Conservation (phyloP, 2,329 filamentous ascomycete species). For the Sclerotinia nivalis region DNA sequence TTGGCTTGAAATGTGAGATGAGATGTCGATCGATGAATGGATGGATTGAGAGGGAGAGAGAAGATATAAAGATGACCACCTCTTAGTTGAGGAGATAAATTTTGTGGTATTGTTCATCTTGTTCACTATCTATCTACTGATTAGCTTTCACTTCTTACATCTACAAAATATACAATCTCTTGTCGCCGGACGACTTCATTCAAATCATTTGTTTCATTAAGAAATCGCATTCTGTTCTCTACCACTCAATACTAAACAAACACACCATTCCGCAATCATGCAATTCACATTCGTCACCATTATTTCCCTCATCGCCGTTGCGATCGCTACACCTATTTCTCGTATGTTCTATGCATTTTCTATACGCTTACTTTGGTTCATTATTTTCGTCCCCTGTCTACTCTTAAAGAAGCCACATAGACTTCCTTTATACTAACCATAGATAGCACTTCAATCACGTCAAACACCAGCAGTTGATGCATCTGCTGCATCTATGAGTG, state of each 20-base stretch:
- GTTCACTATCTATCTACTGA: conserved; percentile 20
- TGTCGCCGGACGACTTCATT: conserved; percentile 40
- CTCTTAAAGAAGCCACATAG: neutral
- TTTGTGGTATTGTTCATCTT: conserved; percentile 16
- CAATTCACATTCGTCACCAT: conserved; percentile 38
- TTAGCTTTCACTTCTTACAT: conserved; percentile 15
- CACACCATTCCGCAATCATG: conserved; percentile 34
- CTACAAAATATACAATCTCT: conserved; percentile 13
- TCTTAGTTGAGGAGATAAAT: neutral
- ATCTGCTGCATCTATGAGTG: conserved; percentile 35
- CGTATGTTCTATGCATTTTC: conserved; percentile 29
- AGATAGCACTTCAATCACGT: neutral
- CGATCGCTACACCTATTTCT: conserved; percentile 34
- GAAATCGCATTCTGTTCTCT: conserved; percentile 7
- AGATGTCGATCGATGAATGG: neutral
- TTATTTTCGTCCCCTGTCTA: neutral
- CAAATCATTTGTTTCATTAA: neutral
- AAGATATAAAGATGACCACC: conserved; percentile 4
- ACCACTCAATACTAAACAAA: conserved; percentile 19
- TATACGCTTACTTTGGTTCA: neutral
- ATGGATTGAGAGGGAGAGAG: too few species aligned
- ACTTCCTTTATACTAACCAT: neutral
- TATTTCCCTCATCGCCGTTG: conserved; percentile 36
- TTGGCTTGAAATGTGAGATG: neutral
- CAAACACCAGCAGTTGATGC: conserved; percentile 24